Evolutionary conservation across 2,329 filamentous ascomycete species (phyloP), one percentile per base, ranked within the genome.

Genomic region (Aspergillus neotritici): DNA sequence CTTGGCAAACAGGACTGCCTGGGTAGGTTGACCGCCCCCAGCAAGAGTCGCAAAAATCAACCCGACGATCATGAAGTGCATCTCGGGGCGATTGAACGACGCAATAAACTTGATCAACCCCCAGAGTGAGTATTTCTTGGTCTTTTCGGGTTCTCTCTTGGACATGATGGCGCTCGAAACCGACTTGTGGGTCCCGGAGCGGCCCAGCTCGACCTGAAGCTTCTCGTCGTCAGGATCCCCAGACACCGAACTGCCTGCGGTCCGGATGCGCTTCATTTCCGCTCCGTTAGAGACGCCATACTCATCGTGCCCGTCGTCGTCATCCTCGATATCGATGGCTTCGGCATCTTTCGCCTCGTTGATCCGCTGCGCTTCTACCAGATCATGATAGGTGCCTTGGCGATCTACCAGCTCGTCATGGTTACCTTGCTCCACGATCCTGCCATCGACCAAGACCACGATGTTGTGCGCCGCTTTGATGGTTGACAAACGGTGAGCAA

Each of bases 401-500:
- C 67, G 74, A 53, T 82, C 79, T 3, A 97, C 72, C 9, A 98
- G 76, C 11, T 85, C 76, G 46, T 91, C 80, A 62, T 97, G 93
- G 0, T 80, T 90, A 40, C 93, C 93, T 66, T 96, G 89, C 66
- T 98, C 93, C 10, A 94, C 76, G 47, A 98, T 94, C n/a, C 76
- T 72, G 10, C 93, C 93, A 48, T 82, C 70, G 4, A 82, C 78
- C 83, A 98, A 91, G 50, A 96, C 91, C 10, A 97, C 87, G 54
- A 98, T 98, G 58, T 95, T 96, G 66, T 97, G 86, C 0, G 91
- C 91, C 50, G 89, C 83, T 66, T 83, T 89, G 71, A 98, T 95
- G 5, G 93, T 98, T 1, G 89, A 95, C 7, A 98, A 75, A 54
- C 91, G 84, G 70, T 98, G 93, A 34, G 93, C 93, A 65, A 98